A percentile compares a stretch with the other conserved stretches of the same genome.
These are phyloP conservation scores for Petunia axillaris DNA, from an alignment of 257 asterid genomes.

Conservation along the genomic window DNA sequence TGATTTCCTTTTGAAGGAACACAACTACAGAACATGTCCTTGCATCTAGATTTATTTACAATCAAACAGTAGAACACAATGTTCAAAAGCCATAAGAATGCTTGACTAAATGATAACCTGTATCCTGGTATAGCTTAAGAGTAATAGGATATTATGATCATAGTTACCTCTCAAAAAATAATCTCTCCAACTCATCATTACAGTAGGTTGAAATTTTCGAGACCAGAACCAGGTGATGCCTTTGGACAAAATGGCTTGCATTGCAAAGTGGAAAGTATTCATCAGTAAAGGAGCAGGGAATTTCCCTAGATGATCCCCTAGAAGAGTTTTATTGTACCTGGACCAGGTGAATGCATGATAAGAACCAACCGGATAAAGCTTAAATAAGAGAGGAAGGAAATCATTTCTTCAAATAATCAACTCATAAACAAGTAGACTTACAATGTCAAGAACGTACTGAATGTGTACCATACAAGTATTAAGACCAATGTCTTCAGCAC, in stretches of 20 bases:
- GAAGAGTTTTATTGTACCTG: constrained; percentile 93
- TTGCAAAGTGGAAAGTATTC: constrained; percentile 89
- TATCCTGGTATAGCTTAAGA: constrained; percentile 2
- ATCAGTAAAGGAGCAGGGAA: constrained; percentile 97
- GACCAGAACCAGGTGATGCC: constrained; percentile 95
- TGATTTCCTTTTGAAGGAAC: too few species aligned
- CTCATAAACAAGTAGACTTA: constrained; percentile 45
- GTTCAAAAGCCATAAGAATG: not conserved
- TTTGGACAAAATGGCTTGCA: constrained; percentile 94
- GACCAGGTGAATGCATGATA: constrained; percentile 30
- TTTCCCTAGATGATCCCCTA: constrained; percentile 93
- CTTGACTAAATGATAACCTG: not conserved
- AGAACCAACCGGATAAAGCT: constrained; percentile 26
- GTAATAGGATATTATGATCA: not conserved
- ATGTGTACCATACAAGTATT: constrained; percentile 87
- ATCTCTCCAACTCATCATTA: constrained; percentile 86
- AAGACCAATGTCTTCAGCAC: constrained; percentile 82
- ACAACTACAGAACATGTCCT: not conserved
- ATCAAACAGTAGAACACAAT: not conserved
- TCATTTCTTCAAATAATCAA: constrained; percentile 2
- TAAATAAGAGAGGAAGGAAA: constrained; percentile 1
- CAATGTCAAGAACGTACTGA: constrained; percentile 95
- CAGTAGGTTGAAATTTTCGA: constrained; percentile 66
- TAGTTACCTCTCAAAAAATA: constrained; percentile 58
- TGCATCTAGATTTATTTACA: not conserved